Base-by-base conservation (phyloP, 257 asterid genomes). In the Solanum sparsipilum region DNA sequence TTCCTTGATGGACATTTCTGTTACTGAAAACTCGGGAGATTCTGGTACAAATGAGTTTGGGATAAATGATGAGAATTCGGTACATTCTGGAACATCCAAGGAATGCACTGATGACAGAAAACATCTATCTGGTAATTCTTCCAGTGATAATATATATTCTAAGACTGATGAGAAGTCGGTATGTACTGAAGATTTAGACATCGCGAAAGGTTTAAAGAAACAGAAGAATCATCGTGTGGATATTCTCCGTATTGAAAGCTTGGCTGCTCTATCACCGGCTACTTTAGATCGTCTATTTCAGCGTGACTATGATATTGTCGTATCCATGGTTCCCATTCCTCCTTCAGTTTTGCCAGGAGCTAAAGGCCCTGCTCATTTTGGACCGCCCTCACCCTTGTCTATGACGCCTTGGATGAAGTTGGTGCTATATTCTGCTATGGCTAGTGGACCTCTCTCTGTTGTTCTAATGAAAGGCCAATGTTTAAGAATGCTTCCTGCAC, bases 361-460 rank as follows among this genome's bases (percentile, higher is more conserved):
- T 4, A 97, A 92, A 89, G 99, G 99, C 75, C 99, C 99, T 38
- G 92, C 96, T 88, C 99, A 97, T 93, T 97, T 97, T 91, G 99
- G 99, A 63, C 99, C 99, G 44, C 99, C 99, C 39, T 93, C 99
- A 34, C 93, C 93, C 89, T 93, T 98, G 87, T 96, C 99, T 60
- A 96, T 95, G 98, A 97, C 99, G 60, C 98, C 99, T 79, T 97
- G 99, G 99, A 96, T 97, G 97, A 97, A 95, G 87, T 89, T 97
- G 94, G 96, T 94, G 34, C 87, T 97, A 29, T 97, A 95, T 92
- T 88, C 96, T 84, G 95, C 95, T 91, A 91, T 93, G 29, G 92
- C 94, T 84, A 92, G 94, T 92, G 99, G 99, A 84, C 99, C 99
- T 86, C 91, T 97, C 88, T 97, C 99, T 84, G 98, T 97, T 91